phyloP scores from a whole-genome alignment of 192 early-diverging fungal species.

The Coemansia javaensis region DNA sequence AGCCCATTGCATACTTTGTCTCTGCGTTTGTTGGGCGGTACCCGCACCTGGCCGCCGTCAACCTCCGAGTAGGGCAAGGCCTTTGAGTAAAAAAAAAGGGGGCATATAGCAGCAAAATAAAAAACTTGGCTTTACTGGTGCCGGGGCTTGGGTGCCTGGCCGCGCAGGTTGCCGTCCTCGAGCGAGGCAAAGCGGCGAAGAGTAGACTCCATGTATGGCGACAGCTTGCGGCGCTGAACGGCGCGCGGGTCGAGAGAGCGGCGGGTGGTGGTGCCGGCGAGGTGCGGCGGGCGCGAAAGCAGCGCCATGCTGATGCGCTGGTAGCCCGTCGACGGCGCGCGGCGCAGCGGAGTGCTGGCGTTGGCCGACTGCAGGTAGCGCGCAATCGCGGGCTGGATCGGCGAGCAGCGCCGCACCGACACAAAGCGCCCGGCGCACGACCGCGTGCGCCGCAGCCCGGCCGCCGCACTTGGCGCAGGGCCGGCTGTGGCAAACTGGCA shows the following conservation, averaged over 20 bases:
- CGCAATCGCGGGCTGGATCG: constrained; percentile 18
- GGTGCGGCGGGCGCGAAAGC: constrained; percentile 7
- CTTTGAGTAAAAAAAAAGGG: too few relatives aligned
- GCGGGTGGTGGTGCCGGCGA: constrained; percentile 5
- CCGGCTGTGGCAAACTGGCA: not conserved
- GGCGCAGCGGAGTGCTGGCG: not conserved
- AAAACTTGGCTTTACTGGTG: too few relatives aligned
- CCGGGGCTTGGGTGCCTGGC: too few relatives aligned
- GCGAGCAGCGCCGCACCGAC: constrained; percentile 4
- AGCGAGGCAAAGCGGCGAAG: constrained; percentile 8
- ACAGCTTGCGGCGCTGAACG: not conserved
- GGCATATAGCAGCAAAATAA: too few relatives aligned
- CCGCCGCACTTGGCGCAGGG: not conserved
- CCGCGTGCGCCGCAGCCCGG: constrained; percentile 8
- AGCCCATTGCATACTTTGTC: too few relatives aligned
- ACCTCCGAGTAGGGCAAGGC: too few relatives aligned
- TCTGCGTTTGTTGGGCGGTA: too few relatives aligned
- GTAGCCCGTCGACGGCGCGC: constrained; percentile 4
- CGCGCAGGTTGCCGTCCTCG: too few relatives aligned
- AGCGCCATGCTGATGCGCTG: constrained; percentile 30
- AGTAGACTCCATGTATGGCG: constrained; percentile 5
- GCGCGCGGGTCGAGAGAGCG: constrained; percentile 12
- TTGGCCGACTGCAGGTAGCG: constrained; percentile 23
- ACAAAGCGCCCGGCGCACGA: constrained; percentile 15
- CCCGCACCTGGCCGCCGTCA: too few relatives aligned